Conservation (phyloP, 2,329 filamentous ascomycete genomes). For the Pestalotiopsis sp. region DNA sequence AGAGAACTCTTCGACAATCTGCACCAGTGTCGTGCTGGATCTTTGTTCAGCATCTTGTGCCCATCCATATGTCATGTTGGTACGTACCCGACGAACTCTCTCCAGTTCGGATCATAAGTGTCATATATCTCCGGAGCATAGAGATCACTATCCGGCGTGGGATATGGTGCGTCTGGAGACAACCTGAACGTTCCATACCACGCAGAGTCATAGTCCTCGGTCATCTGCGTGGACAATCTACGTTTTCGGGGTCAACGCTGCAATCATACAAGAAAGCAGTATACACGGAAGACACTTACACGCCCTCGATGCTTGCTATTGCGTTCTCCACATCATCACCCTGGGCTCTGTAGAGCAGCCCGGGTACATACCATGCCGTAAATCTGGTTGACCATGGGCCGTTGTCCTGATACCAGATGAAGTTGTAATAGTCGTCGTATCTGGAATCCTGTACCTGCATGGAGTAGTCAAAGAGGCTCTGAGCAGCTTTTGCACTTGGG, state of each 20-base stretch:
- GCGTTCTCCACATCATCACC: slow-evolving; percentile 36
- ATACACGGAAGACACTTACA: slow-evolving; percentile 23
- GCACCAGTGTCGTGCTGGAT: slow-evolving; percentile 33
- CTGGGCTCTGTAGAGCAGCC: slow-evolving; percentile 36
- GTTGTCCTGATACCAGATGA: slow-evolving; percentile 41
- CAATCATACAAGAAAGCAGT: not conserved
- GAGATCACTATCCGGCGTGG: slow-evolving; percentile 32
- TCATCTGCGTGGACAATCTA: slow-evolving; percentile 36
- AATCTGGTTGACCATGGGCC: slow-evolving; percentile 44
- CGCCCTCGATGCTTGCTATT: slow-evolving; percentile 34
- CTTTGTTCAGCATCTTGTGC: not conserved
- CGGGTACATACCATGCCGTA: slow-evolving; percentile 43
- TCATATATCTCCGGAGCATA: slow-evolving; percentile 36
- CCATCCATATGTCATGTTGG: not conserved
- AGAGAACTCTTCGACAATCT: slow-evolving; percentile 36
- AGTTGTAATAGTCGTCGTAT: slow-evolving; percentile 43
- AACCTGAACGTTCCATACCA: slow-evolving; percentile 44
- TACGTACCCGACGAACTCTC: slow-evolving; percentile 36
- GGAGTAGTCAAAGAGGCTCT: slow-evolving; percentile 39
- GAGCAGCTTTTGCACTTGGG: slow-evolving; percentile 27
- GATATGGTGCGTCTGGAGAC: slow-evolving; percentile 40
- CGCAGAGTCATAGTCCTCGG: slow-evolving; percentile 35
- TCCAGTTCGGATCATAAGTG: slow-evolving; percentile 36
- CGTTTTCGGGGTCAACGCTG: not conserved
- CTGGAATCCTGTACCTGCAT: slow-evolving; percentile 40